Evolutionary conservation across 768 basidiomycete genomes (phyloP), one percentile per base, ranked within the genome.

Genomic region (Chalciporus piperatus): DNA sequence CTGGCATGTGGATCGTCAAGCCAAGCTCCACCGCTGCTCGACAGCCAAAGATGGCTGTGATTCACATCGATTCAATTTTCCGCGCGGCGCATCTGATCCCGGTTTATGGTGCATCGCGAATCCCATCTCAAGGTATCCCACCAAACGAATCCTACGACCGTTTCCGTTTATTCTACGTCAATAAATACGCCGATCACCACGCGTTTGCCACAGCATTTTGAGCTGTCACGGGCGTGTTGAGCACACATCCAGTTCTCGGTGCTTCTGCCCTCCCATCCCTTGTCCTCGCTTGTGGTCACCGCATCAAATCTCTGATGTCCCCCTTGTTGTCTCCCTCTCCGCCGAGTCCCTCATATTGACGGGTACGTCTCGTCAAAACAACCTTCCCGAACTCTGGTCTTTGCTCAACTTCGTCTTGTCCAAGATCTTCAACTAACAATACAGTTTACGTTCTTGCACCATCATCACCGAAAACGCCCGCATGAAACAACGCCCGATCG

Each of bases 401-500:
- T n/a, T n/a, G n/a, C n/a, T n/a, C n/a, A n/a, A n/a, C n/a, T n/a
- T n/a, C n/a, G n/a, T n/a, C n/a, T n/a, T n/a, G n/a, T n/a, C n/a
- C n/a, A n/a, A n/a, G n/a, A n/a, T n/a, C n/a, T n/a, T n/a, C n/a
- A n/a, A n/a, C n/a, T n/a, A n/a, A n/a, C n/a, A n/a, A n/a, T n/a
- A n/a, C n/a, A n/a, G n/a, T n/a, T n/a, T n/a, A n/a, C n/a, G n/a
- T n/a, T n/a, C n/a, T n/a, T n/a, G 72, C 22, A 97, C 95, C 16
- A 70, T 90, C 69, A 89, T 98, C 69, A 98, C 97, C 10, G 97
- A 97, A 41, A 99, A 99, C 59, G 92, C 95, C 0, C 84, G 96
- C 52, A 99, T 98, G 97, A 98, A 98, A 72, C 93, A 98, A 69
- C 87, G 96, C 25, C 97, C 97, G 13, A 94, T 96, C 58, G 97